Conservation (phyloP, 1,284 basidiomycete species). For the Apiotrichum siamense region DNA sequence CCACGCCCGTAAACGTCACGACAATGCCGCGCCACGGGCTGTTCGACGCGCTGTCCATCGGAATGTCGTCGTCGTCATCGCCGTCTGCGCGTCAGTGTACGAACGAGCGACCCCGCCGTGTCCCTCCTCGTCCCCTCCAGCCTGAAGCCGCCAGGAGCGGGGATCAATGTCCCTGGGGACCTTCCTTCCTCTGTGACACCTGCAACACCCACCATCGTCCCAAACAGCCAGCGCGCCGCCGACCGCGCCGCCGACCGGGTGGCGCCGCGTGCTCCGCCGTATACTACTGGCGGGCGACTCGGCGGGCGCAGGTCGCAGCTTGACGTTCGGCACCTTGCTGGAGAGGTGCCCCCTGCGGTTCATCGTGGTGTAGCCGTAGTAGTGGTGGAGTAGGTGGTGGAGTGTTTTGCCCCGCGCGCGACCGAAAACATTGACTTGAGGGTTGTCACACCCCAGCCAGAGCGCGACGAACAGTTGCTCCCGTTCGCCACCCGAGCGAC, state of each 20-base stretch:
- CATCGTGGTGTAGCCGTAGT: conserved; percentile 12
- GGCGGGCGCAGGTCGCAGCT: conserved; percentile 35
- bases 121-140: too few species aligned
- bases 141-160: too few species aligned
- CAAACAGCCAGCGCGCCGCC: too few species aligned
- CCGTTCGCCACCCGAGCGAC: too few species aligned
- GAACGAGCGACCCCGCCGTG: too few species aligned
- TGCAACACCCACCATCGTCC: conserved; percentile 24
- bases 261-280: conserved; percentile 4
- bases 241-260: conserved; percentile 2
- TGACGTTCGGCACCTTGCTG: conserved; percentile 41
- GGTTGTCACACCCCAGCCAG: not conserved
- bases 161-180: too few species aligned
- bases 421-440: conserved; percentile 1
- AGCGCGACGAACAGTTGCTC: too few species aligned
- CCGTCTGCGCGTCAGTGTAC: conserved; percentile 19
- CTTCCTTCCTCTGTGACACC: too few species aligned
- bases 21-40: conserved; percentile 34
- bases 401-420: conserved; percentile 7
- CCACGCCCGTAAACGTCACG: conserved; percentile 42
- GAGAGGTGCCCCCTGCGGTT: conserved; percentile 42
- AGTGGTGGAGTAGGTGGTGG: not conserved
- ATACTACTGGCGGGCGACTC: conserved; percentile 11
- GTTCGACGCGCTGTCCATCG: not conserved
- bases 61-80: conserved; percentile 17